Percentiles rank a stretch among this genome's conserved stretches.
These are phyloP conservation scores for Rutstroemia sydowiana DNA, from an alignment of 2,329 filamentous ascomycete genomes.

Conservation along the genomic window DNA sequence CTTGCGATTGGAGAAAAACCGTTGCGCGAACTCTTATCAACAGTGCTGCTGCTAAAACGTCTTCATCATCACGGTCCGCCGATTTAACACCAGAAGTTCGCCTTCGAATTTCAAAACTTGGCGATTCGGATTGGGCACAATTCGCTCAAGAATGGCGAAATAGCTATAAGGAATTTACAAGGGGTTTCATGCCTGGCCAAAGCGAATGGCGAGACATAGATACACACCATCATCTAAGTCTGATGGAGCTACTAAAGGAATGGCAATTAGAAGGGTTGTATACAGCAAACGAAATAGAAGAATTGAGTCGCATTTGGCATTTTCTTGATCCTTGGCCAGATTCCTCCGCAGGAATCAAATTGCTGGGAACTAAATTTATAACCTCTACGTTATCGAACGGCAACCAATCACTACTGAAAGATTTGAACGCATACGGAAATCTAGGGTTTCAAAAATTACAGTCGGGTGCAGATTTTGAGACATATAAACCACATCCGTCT, in stretches of 20 bases:
- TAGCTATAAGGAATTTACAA: conserved; percentile 56
- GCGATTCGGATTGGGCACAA: conserved; percentile 50
- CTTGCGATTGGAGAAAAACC: conserved; percentile 57
- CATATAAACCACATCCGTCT: conserved; percentile 64
- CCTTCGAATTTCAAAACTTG: conserved; percentile 41
- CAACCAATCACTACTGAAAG: conserved; percentile 57
- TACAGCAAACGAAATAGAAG: conserved; percentile 52
- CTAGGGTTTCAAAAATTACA: conserved; percentile 57
- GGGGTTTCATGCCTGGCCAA: conserved; percentile 40
- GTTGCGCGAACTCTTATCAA: conserved; percentile 52
- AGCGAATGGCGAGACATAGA: conserved; percentile 61
- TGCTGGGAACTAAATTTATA: conserved; percentile 35
- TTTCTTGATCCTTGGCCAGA: conserved; percentile 64
- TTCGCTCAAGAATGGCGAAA: conserved; percentile 67
- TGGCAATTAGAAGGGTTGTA: conserved; percentile 46
- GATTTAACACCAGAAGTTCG: conserved; percentile 40
- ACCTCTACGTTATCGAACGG: conserved; percentile 71
- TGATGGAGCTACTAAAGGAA: conserved; percentile 48
- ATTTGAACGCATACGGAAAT: conserved; percentile 50
- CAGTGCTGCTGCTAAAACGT: conserved; percentile 40
- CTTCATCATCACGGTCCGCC: conserved; percentile 39
- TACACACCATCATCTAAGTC: conserved; percentile 57
- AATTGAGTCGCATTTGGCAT: conserved; percentile 66
- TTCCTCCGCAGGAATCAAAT: conserved; percentile 40
- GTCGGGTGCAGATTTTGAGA: conserved; percentile 62